Percentiles rank a stretch among this genome's conserved stretches.
These are phyloP conservation scores for Rhizoclosmatium sp. DNA, from an alignment of 192 early-diverging fungal species.

Conservation along the genomic window DNA sequence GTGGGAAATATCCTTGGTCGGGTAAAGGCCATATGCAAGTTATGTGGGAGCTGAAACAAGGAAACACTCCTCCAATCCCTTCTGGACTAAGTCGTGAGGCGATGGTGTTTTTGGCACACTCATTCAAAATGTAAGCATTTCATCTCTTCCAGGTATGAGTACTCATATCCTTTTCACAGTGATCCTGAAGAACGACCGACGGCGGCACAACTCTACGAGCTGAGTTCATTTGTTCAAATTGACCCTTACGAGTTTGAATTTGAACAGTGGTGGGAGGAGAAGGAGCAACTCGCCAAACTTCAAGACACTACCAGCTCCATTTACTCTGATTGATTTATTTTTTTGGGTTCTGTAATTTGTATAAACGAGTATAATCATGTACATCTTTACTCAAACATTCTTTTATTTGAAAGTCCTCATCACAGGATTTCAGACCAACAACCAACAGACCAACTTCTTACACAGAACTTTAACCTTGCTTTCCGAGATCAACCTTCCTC, in stretches of 20 bases:
- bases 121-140: constrained; percentile 73
- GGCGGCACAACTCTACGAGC: constrained; percentile 66
- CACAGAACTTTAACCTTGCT: constrained; percentile 42
- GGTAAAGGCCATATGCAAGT: constrained; percentile 53
- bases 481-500: constrained; percentile 84
- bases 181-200: constrained; percentile 75
- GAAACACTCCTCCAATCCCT: constrained; percentile 79
- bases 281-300: constrained; percentile 9
- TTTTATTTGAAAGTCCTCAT: background rate
- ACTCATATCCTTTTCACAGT: constrained; percentile 39
- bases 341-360: background rate
- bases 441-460: background rate
- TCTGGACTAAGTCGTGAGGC: constrained; percentile 70
- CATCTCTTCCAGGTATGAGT: background rate
- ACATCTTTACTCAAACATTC: background rate
- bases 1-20: constrained; percentile 82
- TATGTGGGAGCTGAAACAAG: constrained; percentile 70
- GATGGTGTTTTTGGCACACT: constrained; percentile 70
- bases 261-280: constrained; percentile 24
- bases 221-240: constrained; percentile 67
- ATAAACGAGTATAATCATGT: background rate
- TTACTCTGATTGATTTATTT: constrained; percentile 7
- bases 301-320: constrained; percentile 10
- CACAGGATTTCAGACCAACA: background rate
- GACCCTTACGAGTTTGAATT: constrained; percentile 38